Percentiles rank a stretch among this genome's conserved stretches.
These are phyloP conservation scores for Lachnellula occidentalis DNA, from an alignment of 2,329 filamentous ascomycete species.

Conservation along the genomic window DNA sequence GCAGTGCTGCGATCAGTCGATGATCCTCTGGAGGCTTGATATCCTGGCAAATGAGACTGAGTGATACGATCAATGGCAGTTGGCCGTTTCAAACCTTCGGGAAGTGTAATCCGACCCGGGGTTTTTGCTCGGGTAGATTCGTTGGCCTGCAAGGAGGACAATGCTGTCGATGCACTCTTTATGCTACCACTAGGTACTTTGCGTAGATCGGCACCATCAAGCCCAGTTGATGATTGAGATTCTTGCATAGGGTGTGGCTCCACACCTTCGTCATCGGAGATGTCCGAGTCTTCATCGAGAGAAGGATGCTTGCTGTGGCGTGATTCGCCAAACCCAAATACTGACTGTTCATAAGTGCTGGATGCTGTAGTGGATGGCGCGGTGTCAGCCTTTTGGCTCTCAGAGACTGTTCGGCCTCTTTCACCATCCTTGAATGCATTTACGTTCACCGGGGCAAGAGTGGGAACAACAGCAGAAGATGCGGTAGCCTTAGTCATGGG, in stretches of 20 bases:
- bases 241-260: constrained; percentile 4
- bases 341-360: constrained; percentile 9
- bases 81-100: constrained; percentile 31
- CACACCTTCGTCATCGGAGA: constrained; percentile 15
- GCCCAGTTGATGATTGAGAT: constrained; percentile 8
- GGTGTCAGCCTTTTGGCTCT: constrained; percentile 19
- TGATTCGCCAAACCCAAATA: constrained; percentile 16
- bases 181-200: constrained; percentile 30
- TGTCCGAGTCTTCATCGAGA: constrained; percentile 19
- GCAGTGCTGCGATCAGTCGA: constrained; percentile 53
- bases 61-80: constrained; percentile 34
- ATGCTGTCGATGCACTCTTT: constrained; percentile 25
- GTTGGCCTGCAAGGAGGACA: constrained; percentile 26
- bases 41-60: constrained; percentile 40
- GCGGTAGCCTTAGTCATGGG: constrained; percentile 28
- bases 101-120: constrained; percentile 17
- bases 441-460: constrained; percentile 45
- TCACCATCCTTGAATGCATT: constrained; percentile 46
- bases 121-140: constrained; percentile 29
- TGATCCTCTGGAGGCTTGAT: constrained; percentile 49
- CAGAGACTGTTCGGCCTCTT: constrained; percentile 32
- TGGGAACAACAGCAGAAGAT: constrained; percentile 33
- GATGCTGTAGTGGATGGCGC: constrained; percentile 3
- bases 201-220: constrained; percentile 23
- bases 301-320: constrained; percentile 12